Conservation (phyloP, 1,139 yeast genomes). For the Blastobotrys serpentis region DNA sequence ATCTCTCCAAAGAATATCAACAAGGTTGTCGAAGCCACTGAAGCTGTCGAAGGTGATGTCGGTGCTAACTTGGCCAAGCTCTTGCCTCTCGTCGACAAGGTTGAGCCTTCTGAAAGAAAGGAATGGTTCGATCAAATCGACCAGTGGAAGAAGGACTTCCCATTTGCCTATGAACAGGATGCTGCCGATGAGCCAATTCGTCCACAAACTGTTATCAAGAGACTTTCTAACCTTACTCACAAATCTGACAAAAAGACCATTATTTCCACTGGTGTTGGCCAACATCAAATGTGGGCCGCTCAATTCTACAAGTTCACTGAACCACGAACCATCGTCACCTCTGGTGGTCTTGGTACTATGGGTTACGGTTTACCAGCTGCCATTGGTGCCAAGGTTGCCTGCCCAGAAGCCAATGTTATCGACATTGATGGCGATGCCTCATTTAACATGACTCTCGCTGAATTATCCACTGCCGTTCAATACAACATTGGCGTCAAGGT, state of each 20-base stretch:
- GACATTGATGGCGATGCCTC: slow-evolving; percentile 99
- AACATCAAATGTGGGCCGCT: slow-evolving; percentile 99
- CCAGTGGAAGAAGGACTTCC: slow-evolving; percentile 84
- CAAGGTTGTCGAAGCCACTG: slow-evolving; percentile 96
- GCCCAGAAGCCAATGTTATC: slow-evolving; percentile 90
- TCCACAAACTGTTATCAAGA: slow-evolving; percentile 87
- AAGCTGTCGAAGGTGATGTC: slow-evolving; percentile 96
- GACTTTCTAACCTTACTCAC: slow-evolving; percentile 70
- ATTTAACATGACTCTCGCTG: slow-evolving; percentile 94
- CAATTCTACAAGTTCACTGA: slow-evolving; percentile 91
- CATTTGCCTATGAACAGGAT: slow-evolving; percentile 74
- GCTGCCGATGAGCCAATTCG: slow-evolving; percentile 67
- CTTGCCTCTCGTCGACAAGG: slow-evolving; percentile 65
- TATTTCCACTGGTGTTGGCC: slow-evolving; percentile 97
- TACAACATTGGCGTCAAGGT: slow-evolving; percentile 88
- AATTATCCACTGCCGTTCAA: slow-evolving; percentile 91
- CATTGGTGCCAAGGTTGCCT: slow-evolving; percentile 96
- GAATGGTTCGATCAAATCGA: slow-evolving; percentile 76
- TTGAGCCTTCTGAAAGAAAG: slow-evolving; percentile 54
- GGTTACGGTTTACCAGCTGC: slow-evolving; percentile 97
- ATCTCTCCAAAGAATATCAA: slow-evolving; percentile 94
- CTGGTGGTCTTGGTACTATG: slow-evolving; percentile 99
- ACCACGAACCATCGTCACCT: slow-evolving; percentile 91
- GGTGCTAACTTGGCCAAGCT: slow-evolving; percentile 69
- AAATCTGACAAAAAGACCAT: slow-evolving; percentile 67